Percentiles rank a stretch among this genome's conserved stretches.
Conservation (phyloP, 495 filamentous ascomycete genomes). For the Glonium stellatum region DNA sequence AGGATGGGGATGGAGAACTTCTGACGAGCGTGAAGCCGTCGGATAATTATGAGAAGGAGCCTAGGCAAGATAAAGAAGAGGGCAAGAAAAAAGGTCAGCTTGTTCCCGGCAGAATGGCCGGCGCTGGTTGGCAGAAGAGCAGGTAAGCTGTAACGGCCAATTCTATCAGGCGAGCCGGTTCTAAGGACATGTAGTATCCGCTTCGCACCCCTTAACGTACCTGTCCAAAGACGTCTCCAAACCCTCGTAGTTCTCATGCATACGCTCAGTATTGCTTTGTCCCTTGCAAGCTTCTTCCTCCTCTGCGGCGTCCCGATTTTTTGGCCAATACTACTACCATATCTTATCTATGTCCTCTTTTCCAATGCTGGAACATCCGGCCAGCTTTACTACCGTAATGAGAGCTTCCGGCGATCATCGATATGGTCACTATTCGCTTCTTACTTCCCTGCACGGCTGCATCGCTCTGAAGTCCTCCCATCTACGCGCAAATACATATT, state of each 20-base stretch:
- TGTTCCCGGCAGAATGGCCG: slow-evolving; percentile 33
- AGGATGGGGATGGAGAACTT: slow-evolving; percentile 7
- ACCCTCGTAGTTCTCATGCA: slow-evolving; percentile 80
- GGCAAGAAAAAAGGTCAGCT: slow-evolving; percentile 18
- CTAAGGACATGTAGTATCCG: slow-evolving; percentile 48
- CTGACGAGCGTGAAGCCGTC: slow-evolving; percentile 20
- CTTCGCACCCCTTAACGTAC: slow-evolving; percentile 84
- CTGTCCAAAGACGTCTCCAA: slow-evolving; percentile 77
- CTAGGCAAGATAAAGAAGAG: slow-evolving; percentile 6
- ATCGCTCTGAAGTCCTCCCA: slow-evolving; percentile 72
- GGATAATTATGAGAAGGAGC: slow-evolving; percentile 1
- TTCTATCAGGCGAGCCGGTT: background rate
- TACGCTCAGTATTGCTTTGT: slow-evolving; percentile 69
- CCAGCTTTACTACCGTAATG: slow-evolving; percentile 61
- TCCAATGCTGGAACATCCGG: slow-evolving; percentile 71
- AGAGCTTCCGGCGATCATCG: slow-evolving; percentile 62
- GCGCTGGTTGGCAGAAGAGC: slow-evolving; percentile 33
- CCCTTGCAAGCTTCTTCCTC: slow-evolving; percentile 79
- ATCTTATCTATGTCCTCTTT: slow-evolving; percentile 75
- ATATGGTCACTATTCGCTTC: slow-evolving; percentile 85
- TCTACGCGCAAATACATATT: slow-evolving; percentile 93
- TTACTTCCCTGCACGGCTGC: slow-evolving; percentile 85
- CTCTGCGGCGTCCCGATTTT: slow-evolving; percentile 81
- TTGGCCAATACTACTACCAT: slow-evolving; percentile 89
- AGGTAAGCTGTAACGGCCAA: slow-evolving; percentile 13